A percentile compares a stretch with the other conserved stretches of the same genome.
Evolutionary conservation across 257 asterid species (phyloP).

Genomic region (Hygrophila difformis): DNA sequence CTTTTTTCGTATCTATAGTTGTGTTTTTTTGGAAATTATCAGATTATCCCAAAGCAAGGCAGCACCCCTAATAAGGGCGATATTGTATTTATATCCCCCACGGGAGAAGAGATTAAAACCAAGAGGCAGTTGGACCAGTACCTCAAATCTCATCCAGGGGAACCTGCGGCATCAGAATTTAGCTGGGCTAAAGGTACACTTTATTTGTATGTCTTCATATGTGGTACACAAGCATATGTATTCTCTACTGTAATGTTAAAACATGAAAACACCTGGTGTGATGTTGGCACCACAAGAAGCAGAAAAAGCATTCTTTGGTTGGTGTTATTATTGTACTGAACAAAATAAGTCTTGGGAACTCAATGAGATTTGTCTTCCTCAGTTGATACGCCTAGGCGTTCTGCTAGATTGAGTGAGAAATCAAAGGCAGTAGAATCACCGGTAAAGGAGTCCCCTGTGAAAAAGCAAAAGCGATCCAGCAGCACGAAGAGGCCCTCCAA

Average conservation of each 20-base stretch:
- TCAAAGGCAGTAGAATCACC: constrained; percentile 30
- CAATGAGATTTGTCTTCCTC: constrained; percentile 8
- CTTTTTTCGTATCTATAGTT: constrained; percentile 2
- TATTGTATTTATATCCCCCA: constrained; percentile 41
- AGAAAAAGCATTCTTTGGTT: neutral
- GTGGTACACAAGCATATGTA: neutral
- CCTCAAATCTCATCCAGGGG: constrained; percentile 64
- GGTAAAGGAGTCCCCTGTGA: constrained; percentile 32
- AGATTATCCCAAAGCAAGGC: constrained; percentile 34
- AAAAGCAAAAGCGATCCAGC: constrained; percentile 32
- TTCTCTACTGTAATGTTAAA: neutral
- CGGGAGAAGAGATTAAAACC: constrained; percentile 57
- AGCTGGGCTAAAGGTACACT: constrained; percentile 46
- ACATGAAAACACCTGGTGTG: constrained; percentile 3
- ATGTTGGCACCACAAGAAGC: neutral
- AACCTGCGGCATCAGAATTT: constrained; percentile 39
- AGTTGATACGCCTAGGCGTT: constrained; percentile 65
- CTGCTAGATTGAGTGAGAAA: constrained; percentile 47
- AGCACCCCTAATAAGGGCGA: constrained; percentile 28
- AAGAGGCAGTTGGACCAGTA: constrained; percentile 54
- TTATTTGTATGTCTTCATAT: neutral
- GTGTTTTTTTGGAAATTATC: constrained; percentile 9
- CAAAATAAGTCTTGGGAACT: constrained; percentile 1
- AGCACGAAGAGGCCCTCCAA: constrained; percentile 20
- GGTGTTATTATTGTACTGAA: neutral